These are phyloP conservation scores for Aspergillus sp. DNA, from an alignment of 2,329 filamentous ascomycete species.

Conservation along the genomic window DNA sequence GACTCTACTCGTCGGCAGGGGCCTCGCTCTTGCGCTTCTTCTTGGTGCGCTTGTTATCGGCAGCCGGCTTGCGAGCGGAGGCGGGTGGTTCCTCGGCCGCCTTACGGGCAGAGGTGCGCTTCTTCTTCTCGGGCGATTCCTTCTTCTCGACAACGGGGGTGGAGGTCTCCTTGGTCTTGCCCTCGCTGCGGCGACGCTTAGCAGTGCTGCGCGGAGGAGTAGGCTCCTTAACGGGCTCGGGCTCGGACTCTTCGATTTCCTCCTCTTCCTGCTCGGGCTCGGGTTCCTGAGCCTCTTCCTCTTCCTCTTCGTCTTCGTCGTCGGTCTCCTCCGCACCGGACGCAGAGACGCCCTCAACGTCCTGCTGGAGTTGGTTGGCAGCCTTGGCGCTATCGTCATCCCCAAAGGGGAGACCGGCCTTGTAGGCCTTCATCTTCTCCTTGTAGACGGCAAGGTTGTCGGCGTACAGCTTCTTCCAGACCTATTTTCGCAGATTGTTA, in stretches of 20 bases:
- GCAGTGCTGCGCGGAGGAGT: slow-evolving; percentile 40
- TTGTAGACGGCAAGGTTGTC: slow-evolving; percentile 58
- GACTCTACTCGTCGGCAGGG: slow-evolving; percentile 22
- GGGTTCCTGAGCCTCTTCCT: slow-evolving; percentile 12
- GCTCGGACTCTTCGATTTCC: slow-evolving; percentile 33
- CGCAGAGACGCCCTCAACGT: slow-evolving; percentile 37
- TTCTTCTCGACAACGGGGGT: slow-evolving; percentile 33
- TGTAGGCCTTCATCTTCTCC: slow-evolving; percentile 56
- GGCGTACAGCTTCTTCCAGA: slow-evolving; percentile 59
- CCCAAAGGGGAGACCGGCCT: slow-evolving; percentile 48
- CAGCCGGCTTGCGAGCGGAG: slow-evolving; percentile 30
- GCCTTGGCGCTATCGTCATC: slow-evolving; percentile 46
- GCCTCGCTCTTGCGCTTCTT: slow-evolving; percentile 52
- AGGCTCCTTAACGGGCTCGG: slow-evolving; percentile 43
- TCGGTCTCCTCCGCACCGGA: slow-evolving; percentile 34
- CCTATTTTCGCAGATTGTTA: slow-evolving; percentile 28
- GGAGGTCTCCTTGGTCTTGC: slow-evolving; percentile 35
- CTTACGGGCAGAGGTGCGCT: slow-evolving; percentile 24
- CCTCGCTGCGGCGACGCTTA: slow-evolving; percentile 47
- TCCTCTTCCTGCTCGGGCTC: slow-evolving; percentile 26
- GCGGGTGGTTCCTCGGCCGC: slow-evolving; percentile 26
- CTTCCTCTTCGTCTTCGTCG: slow-evolving; percentile 29
- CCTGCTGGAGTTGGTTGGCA: slow-evolving; percentile 43
- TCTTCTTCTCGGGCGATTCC: slow-evolving; percentile 33
- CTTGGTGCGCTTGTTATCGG: slow-evolving; percentile 36